Evolutionary conservation across 2,329 filamentous ascomycete genomes (phyloP).

Genomic region (Nemania bipapillata): DNA sequence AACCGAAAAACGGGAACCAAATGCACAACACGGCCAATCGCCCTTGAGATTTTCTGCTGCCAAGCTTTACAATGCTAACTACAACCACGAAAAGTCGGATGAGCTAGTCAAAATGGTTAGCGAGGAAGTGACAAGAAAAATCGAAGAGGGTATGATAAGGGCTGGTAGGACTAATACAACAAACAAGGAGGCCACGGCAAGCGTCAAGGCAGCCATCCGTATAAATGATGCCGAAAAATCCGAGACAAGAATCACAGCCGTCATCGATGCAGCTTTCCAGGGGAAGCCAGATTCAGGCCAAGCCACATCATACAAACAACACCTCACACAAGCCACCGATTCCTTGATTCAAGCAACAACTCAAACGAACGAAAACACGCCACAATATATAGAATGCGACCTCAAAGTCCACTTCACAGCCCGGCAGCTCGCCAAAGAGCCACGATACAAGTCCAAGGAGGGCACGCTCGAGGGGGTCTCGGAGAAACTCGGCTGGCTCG

Average conservation of each 20-base stretch:
- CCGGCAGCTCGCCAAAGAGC: constrained; percentile 19
- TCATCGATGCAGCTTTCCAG: constrained; percentile 16
- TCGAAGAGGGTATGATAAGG: constrained; percentile 20
- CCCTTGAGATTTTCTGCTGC: not conserved
- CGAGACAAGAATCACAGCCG: constrained; percentile 10
- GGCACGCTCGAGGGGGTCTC: constrained; percentile 13
- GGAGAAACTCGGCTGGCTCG: constrained; percentile 15
- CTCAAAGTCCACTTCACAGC: constrained; percentile 22
- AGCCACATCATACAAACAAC: not conserved
- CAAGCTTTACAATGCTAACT: constrained; percentile 16
- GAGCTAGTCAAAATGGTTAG: constrained; percentile 9
- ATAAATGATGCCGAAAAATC: not conserved
- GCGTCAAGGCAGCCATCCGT: constrained; percentile 20
- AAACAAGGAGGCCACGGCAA: not conserved
- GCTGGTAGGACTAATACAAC: not conserved
- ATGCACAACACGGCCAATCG: not conserved
- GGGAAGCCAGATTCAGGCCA: not conserved
- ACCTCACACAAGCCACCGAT: not conserved
- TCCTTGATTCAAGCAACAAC: not conserved
- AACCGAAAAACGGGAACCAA: not conserved
- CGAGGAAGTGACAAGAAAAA: constrained; percentile 16
- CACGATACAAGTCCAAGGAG: constrained; percentile 15
- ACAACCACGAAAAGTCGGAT: constrained; percentile 3
- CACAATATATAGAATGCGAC: constrained; percentile 1
- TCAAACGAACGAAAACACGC: not conserved